These are phyloP conservation scores for Fraxinus cuspidata DNA, from an alignment of 257 asterid species.

Conservation along the genomic window DNA sequence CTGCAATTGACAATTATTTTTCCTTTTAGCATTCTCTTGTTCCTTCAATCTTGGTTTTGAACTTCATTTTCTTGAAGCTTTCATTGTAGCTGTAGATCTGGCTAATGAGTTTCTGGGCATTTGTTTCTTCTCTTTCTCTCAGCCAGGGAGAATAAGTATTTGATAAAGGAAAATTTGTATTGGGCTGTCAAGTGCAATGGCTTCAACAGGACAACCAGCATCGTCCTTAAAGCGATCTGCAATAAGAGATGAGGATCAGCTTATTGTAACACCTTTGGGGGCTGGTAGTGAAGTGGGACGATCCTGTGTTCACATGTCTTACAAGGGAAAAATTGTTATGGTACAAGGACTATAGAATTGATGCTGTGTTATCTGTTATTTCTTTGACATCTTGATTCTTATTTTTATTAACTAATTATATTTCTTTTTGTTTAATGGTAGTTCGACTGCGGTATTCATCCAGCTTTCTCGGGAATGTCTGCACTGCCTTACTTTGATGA, in stretches of 20 bases:
- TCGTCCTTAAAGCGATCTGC: slow-evolving; percentile 55
- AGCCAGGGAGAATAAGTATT: slow-evolving; percentile 14
- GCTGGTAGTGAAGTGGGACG: slow-evolving; percentile 99
- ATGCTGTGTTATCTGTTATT: not conserved
- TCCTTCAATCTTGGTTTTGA: not conserved
- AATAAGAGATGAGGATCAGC: slow-evolving; percentile 80
- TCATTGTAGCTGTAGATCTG: not conserved
- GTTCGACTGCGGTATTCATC: slow-evolving; percentile 99
- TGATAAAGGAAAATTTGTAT: slow-evolving; percentile 9
- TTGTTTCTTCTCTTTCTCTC: not conserved
- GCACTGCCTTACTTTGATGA: slow-evolving; percentile 98
- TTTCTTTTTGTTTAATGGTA: slow-evolving; percentile 27
- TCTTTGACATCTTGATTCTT: not conserved
- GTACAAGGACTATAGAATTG: slow-evolving; percentile 34
- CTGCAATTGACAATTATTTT: not conserved
- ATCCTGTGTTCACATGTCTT: slow-evolving; percentile 87
- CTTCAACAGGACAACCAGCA: slow-evolving; percentile 57
- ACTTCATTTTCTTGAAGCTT: not conserved
- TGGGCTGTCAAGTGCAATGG: slow-evolving; percentile 39
- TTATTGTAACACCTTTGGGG: slow-evolving; percentile 84
- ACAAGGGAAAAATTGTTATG: slow-evolving; percentile 85
- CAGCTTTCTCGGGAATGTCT: slow-evolving; percentile 94
- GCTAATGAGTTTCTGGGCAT: not conserved
- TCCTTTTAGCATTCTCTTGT: not conserved
- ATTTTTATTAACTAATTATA: not conserved